Percentiles rank a stretch among this genome's conserved stretches.
Conservation (phyloP, 768 basidiomycete genomes). For the Boletus sensibilis region DNA sequence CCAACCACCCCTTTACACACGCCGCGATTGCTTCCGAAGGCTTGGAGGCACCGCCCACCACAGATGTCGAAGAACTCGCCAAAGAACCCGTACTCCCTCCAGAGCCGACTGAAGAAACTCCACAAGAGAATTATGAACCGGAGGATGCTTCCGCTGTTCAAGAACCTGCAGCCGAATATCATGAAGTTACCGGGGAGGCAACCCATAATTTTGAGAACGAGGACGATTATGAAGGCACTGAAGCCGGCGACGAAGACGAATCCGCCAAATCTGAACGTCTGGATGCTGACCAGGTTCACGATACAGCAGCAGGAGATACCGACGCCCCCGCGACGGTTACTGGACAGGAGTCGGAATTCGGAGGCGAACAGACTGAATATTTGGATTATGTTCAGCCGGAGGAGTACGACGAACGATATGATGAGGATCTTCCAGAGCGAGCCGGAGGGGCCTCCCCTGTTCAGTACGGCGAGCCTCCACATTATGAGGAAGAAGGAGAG, state of each 20-base stretch:
- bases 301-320: slow-evolving; percentile 20
- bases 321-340: slow-evolving; percentile 12
- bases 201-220: slow-evolving; percentile 22
- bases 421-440: slow-evolving; percentile 36
- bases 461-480: slow-evolving; percentile 19
- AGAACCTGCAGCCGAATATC: slow-evolving; percentile 17
- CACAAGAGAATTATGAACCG: slow-evolving; percentile 9
- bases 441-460: slow-evolving; percentile 13
- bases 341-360: slow-evolving; percentile 16
- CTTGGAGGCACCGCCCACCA: neutral
- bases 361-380: slow-evolving; percentile 36
- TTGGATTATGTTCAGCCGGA: slow-evolving; percentile 32
- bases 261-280: slow-evolving; percentile 18
- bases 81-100: slow-evolving; percentile 1
- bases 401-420: slow-evolving; percentile 38
- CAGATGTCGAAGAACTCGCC: slow-evolving; percentile 1
- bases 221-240: slow-evolving; percentile 18
- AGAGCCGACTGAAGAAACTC: slow-evolving; percentile 4
- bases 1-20: neutral
- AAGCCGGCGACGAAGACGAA: slow-evolving; percentile 19
- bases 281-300: slow-evolving; percentile 33
- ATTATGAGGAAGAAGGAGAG: slow-evolving; percentile 26
- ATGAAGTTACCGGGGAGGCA: slow-evolving; percentile 15
- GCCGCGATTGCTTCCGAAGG: neutral
- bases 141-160: slow-evolving; percentile 2